Percentiles rank a stretch among this genome's conserved stretches.
phyloP scores from a whole-genome alignment of 2,329 filamentous ascomycete species.

The Elsinoe necatrix region DNA sequence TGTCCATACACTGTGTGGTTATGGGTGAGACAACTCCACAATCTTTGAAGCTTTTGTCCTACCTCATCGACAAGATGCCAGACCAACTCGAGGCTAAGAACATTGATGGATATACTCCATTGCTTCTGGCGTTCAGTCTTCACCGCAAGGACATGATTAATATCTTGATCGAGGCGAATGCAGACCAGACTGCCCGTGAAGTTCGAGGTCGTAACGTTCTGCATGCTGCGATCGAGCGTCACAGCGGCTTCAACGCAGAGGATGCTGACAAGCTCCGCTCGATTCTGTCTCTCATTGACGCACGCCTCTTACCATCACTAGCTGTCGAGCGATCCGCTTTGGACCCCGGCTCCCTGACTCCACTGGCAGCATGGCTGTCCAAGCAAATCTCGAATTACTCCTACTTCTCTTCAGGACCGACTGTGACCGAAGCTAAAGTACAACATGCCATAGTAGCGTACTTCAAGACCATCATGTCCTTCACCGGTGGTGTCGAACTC shows the following conservation, averaged over 20 bases:
- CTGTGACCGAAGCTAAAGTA: not conserved
- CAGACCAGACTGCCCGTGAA: conserved; percentile 55
- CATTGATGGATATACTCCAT: conserved; percentile 51
- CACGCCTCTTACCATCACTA: conserved; percentile 48
- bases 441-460: not conserved
- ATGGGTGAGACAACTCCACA: conserved; percentile 34
- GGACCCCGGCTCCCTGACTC: conserved; percentile 49
- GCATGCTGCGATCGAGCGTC: conserved; percentile 45
- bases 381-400: conserved; percentile 9
- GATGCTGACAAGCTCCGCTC: conserved; percentile 20
- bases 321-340: conserved; percentile 51
- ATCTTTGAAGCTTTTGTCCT: conserved; percentile 53
- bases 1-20: conserved; percentile 56
- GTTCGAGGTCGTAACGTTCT: conserved; percentile 57
- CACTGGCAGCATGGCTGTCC: conserved; percentile 42
- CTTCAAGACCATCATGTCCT: not conserved
- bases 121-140: conserved; percentile 56
- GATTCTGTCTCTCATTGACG: conserved; percentile 52
- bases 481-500: conserved; percentile 42
- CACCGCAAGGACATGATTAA: conserved; percentile 49
- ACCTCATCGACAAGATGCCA: conserved; percentile 56
- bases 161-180: conserved; percentile 57
- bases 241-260: not conserved
- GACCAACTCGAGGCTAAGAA: conserved; percentile 55
- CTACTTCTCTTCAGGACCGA: not conserved